Evolutionary conservation across 2,329 filamentous ascomycete species (phyloP).

Genomic region (Colletotrichum higginsianum): DNA sequence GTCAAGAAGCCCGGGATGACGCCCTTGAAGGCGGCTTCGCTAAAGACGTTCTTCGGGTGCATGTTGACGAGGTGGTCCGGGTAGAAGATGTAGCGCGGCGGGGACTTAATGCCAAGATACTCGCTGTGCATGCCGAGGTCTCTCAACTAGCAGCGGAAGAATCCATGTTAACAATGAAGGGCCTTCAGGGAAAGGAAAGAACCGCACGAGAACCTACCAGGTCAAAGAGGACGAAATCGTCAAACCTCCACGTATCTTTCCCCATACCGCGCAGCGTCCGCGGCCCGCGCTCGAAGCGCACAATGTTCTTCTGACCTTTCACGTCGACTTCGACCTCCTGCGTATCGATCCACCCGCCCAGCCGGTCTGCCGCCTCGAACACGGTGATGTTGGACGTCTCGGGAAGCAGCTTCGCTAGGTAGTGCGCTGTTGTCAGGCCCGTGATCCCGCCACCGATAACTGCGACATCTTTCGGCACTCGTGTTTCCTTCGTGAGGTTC

Average conservation of each 20-base stretch:
- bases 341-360: constrained; percentile 90
- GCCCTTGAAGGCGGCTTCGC: constrained; percentile 53
- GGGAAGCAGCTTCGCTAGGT: constrained; percentile 78
- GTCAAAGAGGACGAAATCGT: constrained; percentile 78
- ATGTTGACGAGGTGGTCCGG: constrained; percentile 74
- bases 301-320: constrained; percentile 67
- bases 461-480: constrained; percentile 64
- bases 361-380: constrained; percentile 78
- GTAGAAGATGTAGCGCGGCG: constrained; percentile 85
- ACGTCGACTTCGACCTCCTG: constrained; percentile 70
- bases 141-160: constrained; percentile 11
- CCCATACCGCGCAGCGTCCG: constrained; percentile 77
- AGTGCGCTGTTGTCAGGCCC: constrained; percentile 84
- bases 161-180: constrained; percentile 32
- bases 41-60: constrained; percentile 17
- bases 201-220: constrained; percentile 68
- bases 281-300: constrained; percentile 88
- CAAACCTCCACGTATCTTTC: constrained; percentile 60
- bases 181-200: constrained; percentile 43
- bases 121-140: constrained; percentile 29
- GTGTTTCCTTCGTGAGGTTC: not conserved
- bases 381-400: constrained; percentile 79
- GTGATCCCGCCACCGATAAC: constrained; percentile 88
- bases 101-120: constrained; percentile 25
- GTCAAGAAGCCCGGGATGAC: constrained; percentile 50